phyloP scores from a whole-genome alignment of 352 stramenopile species.

The Phytophthora litchii region DNA sequence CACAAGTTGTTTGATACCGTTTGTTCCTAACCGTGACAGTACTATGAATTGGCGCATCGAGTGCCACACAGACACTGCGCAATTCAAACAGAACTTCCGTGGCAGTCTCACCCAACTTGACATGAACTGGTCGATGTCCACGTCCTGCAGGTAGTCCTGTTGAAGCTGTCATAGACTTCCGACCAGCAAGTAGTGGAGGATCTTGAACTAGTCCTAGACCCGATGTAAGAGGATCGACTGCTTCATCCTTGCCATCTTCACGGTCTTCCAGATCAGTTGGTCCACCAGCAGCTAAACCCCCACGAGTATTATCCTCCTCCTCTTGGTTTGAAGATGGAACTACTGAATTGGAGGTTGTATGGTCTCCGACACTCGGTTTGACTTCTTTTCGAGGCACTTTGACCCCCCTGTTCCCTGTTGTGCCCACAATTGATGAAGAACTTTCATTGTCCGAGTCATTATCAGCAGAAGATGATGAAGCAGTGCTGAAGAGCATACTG shows the following conservation, averaged over 20 bases:
- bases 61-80: conserved; percentile 68
- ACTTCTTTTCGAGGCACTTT: conserved; percentile 21
- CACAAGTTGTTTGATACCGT: conserved; percentile 66
- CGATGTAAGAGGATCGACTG: conserved; percentile 3
- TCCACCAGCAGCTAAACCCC: not conserved
- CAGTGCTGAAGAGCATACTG: conserved; percentile 56
- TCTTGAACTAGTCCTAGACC: not conserved
- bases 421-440: conserved; percentile 27
- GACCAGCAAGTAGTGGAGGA: conserved; percentile 1
- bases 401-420: not conserved
- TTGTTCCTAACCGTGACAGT: conserved; percentile 61
- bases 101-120: conserved; percentile 61
- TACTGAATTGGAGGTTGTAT: conserved; percentile 1
- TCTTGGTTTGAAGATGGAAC: conserved; percentile 26
- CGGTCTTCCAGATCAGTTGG: conserved; percentile 19
- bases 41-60: conserved; percentile 55
- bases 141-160: conserved; percentile 4
- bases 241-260: conserved; percentile 23
- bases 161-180: conserved; percentile 10
- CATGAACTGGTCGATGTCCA: conserved; percentile 43
- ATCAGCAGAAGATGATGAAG: conserved; percentile 62
- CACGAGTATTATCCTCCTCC: conserved; percentile 16
- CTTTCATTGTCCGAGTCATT: conserved; percentile 55
- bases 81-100: conserved; percentile 72
- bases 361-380: conserved; percentile 10